These are phyloP conservation scores for Naematelia encephala DNA, from an alignment of 768 basidiomycete genomes.

Conservation along the genomic window DNA sequence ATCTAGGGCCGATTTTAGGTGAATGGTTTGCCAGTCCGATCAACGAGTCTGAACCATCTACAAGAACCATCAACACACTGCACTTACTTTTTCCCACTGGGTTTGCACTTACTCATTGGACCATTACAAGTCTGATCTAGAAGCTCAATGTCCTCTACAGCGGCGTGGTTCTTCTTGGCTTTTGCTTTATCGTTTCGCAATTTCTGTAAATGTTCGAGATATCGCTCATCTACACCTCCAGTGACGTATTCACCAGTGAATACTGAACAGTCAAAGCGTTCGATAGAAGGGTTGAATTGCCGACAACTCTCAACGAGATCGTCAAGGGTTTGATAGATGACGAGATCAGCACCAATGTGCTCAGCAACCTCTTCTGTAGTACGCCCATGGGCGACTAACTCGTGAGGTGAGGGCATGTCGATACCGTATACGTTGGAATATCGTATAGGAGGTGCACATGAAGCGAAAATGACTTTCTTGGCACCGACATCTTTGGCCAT, in stretches of 20 bases:
- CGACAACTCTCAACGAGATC: constrained; percentile 83
- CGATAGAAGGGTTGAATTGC: constrained; percentile 73
- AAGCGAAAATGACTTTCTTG: constrained; percentile 90
- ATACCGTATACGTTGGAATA: constrained; percentile 97
- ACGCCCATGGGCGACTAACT: constrained; percentile 82
- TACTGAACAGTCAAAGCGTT: constrained; percentile 89
- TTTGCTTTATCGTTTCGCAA: constrained; percentile 80
- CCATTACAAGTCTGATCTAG: constrained; percentile 43
- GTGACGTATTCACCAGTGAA: constrained; percentile 97
- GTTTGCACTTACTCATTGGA: constrained; percentile 48
- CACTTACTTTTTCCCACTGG: background rate
- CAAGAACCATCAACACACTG: constrained; percentile 3
- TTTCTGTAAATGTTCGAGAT: constrained; percentile 70
- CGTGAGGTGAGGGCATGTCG: constrained; percentile 95
- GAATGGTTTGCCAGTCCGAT: constrained; percentile 51
- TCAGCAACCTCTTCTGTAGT: constrained; percentile 67
- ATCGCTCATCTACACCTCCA: constrained; percentile 79
- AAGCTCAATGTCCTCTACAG: constrained; percentile 35
- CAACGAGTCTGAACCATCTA: constrained; percentile 50
- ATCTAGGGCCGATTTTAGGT: constrained; percentile 40
- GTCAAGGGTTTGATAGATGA: constrained; percentile 88
- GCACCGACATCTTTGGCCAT: constrained; percentile 99
- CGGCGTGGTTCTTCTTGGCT: constrained; percentile 53
- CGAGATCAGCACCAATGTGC: constrained; percentile 88
- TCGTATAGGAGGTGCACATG: constrained; percentile 93